Percentiles rank a stretch among this genome's conserved stretches.
Conservation (phyloP, 345 rosid genomes). For the Salix brachista region DNA sequence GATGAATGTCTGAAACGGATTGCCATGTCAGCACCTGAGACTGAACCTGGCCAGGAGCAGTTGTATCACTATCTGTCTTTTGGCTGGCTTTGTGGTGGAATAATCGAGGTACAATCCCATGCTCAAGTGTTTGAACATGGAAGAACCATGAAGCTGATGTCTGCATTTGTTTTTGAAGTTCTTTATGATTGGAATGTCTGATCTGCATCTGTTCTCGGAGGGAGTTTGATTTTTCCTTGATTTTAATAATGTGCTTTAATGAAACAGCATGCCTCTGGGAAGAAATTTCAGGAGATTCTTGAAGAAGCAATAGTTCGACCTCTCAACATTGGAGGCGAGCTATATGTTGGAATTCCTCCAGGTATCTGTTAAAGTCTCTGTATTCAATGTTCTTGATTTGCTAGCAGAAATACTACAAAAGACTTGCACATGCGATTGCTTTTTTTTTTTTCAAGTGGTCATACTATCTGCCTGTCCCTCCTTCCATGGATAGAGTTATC, state of each 20-base stretch:
- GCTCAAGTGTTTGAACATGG: not conserved
- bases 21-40: slow-evolving; percentile 62
- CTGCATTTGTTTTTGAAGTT: not conserved
- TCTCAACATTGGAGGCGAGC: slow-evolving; percentile 74
- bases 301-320: slow-evolving; percentile 72
- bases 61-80: slow-evolving; percentile 76
- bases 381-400: slow-evolving; percentile 12
- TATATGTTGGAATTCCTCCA: slow-evolving; percentile 86
- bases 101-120: slow-evolving; percentile 64
- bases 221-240: not conserved
- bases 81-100: slow-evolving; percentile 97
- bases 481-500: not conserved
- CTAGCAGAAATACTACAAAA: not conserved
- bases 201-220: not conserved
- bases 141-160: not conserved
- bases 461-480: not conserved
- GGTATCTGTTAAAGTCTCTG: slow-evolving; percentile 36
- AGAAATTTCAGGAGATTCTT: slow-evolving; percentile 86
- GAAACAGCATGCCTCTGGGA: slow-evolving; percentile 80
- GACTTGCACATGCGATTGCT: not conserved
- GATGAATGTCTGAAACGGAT: slow-evolving; percentile 71
- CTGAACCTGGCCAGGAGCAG: slow-evolving; percentile 78
- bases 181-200: not conserved
- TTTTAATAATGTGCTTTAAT: slow-evolving; percentile 10
- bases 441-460: not conserved